Evolutionary conservation across 31 red algal species (phyloP).

Genomic region (Bonnemaisonia californica): DNA sequence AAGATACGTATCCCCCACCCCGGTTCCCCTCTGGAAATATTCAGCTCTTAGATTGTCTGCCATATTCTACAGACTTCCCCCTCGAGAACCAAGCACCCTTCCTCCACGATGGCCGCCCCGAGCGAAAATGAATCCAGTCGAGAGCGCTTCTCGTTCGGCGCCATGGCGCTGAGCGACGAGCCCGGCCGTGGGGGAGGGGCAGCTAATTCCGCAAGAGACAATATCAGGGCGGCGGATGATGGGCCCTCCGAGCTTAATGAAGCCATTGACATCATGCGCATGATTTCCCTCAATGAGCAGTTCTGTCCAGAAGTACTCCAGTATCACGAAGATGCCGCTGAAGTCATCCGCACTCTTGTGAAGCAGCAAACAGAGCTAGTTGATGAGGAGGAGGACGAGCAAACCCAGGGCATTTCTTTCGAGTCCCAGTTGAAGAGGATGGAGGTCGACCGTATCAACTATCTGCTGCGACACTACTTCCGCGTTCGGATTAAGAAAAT

Average conservation of each 20-base stretch:
- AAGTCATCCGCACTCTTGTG: constrained; percentile 43
- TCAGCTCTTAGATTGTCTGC: no score
- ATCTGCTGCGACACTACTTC: constrained; percentile 67
- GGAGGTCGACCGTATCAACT: constrained; percentile 76
- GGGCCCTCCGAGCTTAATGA: constrained; percentile 26
- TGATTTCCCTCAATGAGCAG: constrained; percentile 60
- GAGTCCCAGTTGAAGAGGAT: constrained; percentile 58
- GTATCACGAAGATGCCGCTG: constrained; percentile 22
- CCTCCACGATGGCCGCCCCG: neutral
- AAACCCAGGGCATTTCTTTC: constrained; percentile 29
- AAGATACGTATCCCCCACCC: no score
- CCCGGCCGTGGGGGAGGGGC: constrained; percentile 15
- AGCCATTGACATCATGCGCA: constrained; percentile 50
- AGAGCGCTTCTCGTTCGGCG: constrained; percentile 61
- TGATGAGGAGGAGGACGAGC: constrained; percentile 68
- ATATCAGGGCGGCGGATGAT: neutral
- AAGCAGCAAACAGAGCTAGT: constrained; percentile 52
- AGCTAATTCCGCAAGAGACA: neutral
- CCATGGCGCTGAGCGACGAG: constrained; percentile 67
- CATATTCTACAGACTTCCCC: no score
- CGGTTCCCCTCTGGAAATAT: no score
- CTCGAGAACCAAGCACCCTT: no score
- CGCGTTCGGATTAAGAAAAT: constrained; percentile 72
- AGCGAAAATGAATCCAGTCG: constrained; percentile 19
- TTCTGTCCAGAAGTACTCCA: constrained; percentile 67